Evolutionary conservation across 371 early-diverging fungal genomes (phyloP), one percentile per base, ranked within the genome.

Genomic region (Mortierella sp.): DNA sequence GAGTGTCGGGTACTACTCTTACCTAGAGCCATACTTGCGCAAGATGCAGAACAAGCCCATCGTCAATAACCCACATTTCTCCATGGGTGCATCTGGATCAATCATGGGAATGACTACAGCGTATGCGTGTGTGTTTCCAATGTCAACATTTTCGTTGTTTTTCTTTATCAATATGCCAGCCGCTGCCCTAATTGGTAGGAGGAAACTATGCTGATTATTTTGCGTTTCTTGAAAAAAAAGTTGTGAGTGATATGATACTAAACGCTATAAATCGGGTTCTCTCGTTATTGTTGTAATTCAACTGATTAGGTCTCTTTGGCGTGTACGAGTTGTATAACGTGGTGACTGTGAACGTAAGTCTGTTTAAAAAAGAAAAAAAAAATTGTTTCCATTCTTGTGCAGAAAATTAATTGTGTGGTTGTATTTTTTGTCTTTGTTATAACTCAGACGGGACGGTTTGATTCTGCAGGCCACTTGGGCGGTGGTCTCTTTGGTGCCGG

Each of bases 161-260:
- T 90, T 90, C 63, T 75, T 90, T 26, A 72, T 89, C 35, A 89
- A 87, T 22, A 86, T 90, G 87, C 89, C 89, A 23, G 90, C 90
- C 0, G 75, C 84, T 26, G 86, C 83, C 0, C 83, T 87, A 0
- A 87, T 90, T 0, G 89, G 86, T 60, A 69, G 76, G 54, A 56
- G 22, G 12, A 32, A 47, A 19, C 2, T 17, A 53, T 45, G 77
- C 72, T 0, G 85, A 83, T 70, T 84, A 15, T 15, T 15, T 8
- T 40, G 13, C 45, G 0, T n/a, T n/a, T n/a, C n/a, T n/a, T n/a
- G n/a, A n/a, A n/a, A n/a, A n/a, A n/a, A n/a, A n/a, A n/a, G n/a
- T n/a, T n/a, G n/a, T n/a, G n/a, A n/a, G n/a, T n/a, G n/a, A n/a
- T n/a, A n/a, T n/a, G n/a, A n/a, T n/a, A n/a, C n/a, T n/a, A n/a